A percentile compares a stretch with the other conserved stretches of the same genome.
These are phyloP conservation scores for Neonectria sp. DNA, from an alignment of 2,329 filamentous ascomycete genomes.

Conservation along the genomic window DNA sequence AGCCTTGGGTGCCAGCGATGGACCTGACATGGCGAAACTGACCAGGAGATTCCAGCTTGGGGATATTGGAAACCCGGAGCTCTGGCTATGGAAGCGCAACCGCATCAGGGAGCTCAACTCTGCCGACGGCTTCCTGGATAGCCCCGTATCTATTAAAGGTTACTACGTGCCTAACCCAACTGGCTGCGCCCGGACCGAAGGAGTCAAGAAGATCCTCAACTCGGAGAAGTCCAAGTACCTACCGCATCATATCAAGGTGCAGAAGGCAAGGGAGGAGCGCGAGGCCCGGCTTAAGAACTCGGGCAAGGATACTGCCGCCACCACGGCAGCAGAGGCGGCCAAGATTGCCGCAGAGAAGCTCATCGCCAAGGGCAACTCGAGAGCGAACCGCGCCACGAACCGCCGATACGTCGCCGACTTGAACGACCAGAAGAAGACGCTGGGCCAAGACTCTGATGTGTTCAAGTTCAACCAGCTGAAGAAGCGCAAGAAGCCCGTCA, in stretches of 20 bases:
- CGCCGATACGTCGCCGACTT: slow-evolving; percentile 94
- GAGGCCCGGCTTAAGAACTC: slow-evolving; percentile 80
- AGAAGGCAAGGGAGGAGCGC: slow-evolving; percentile 91
- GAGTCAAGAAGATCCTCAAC: slow-evolving; percentile 94
- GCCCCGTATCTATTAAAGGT: slow-evolving; percentile 66
- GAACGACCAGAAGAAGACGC: slow-evolving; percentile 92
- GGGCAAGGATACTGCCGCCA: slow-evolving; percentile 75
- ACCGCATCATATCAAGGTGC: slow-evolving; percentile 96
- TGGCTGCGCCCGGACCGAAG: slow-evolving; percentile 92
- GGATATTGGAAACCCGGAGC: slow-evolving; percentile 64
- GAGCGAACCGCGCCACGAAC: slow-evolving; percentile 95
- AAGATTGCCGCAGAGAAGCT: slow-evolving; percentile 85
- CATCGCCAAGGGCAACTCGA: slow-evolving; percentile 88
- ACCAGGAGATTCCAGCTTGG: slow-evolving; percentile 62
- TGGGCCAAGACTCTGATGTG: slow-evolving; percentile 88
- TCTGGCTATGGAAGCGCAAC: slow-evolving; percentile 72
- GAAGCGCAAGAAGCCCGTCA: slow-evolving; percentile 99
- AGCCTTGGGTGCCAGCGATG: slow-evolving; percentile 60
- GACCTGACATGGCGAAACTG: slow-evolving; percentile 65
- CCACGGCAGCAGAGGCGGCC: slow-evolving; percentile 78
- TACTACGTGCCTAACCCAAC: slow-evolving; percentile 90
- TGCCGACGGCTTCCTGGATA: slow-evolving; percentile 43
- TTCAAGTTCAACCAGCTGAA: slow-evolving; percentile 99
- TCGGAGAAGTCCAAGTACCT: slow-evolving; percentile 98
- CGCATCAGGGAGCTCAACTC: slow-evolving; percentile 71